Base-by-base conservation (phyloP, 306 rosid genomes). In the Cucurbita maxima region DNA sequence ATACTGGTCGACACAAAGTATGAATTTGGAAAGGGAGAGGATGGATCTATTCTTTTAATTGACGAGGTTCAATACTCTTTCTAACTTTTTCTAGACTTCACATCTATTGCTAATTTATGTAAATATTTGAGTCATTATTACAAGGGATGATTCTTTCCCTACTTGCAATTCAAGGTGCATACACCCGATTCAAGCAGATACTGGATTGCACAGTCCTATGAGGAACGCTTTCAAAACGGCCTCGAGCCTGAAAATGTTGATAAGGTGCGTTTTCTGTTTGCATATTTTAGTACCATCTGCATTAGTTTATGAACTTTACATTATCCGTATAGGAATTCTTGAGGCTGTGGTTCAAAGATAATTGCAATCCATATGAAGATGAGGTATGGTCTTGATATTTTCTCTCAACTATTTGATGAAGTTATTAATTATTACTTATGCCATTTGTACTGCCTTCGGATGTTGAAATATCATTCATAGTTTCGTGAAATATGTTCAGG, bases 161-260 rank as follows among this genome's bases (percentile, higher is more conserved):
- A 67, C 77, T 71, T 73, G 69, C 22, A 77, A 45, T 72, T 76
- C 22, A 73, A 94, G 98, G 95, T 94, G 67, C 98, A 94, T 80
- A 94, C 98, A 41, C 98, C 98, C 15, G 98, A 94, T 85, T 90
- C 97, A 59, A 94, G 98, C 76, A 90, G 97, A 84, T 90, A 94
- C 82, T 94, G 98, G 98, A 89, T 94, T 79, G 91, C 97, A 56
- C 77, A 78, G 81, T 88, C 97, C 71, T 94, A 89, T 64, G 73
- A 79, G 70, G 92, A 94, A 75, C 86, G 81, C 58, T 79, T 94
- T 84, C 86, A 82, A 84, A 86, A 81, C 77, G 89, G 90, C 57
- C 89, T 89, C 61, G 99, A 89, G 77, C 99, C 99, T 75, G 96
- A 94, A 79, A 91, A 94, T 84, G 86, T 94, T 76, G 99, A 94